Conservation (phyloP, 176 grass and related monocot species). For the Avena insularis region DNA sequence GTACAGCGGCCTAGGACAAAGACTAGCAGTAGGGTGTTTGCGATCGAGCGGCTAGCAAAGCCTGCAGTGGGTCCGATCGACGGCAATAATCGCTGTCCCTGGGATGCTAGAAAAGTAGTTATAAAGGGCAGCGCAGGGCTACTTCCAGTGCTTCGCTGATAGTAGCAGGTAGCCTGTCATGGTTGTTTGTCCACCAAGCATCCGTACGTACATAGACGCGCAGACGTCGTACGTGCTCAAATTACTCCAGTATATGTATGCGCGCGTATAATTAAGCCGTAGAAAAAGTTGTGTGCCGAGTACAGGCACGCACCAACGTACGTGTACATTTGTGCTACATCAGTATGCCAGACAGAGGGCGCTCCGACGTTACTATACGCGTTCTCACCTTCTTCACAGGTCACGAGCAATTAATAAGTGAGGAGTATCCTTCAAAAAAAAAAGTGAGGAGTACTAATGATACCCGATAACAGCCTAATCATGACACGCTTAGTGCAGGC, state of each 20-base stretch:
- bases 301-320: not conserved
- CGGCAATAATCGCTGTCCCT: slow-evolving; percentile 21
- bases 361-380: not conserved
- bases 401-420: not conserved
- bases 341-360: not conserved
- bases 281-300: too few species aligned
- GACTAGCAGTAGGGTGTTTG: not conserved
- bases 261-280: not conserved
- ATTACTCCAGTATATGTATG: not conserved
- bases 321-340: not conserved
- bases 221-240: not conserved
- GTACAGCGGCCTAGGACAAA: not conserved
- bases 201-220: not conserved
- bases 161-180: slow-evolving; percentile 18
- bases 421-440: too few species aligned
- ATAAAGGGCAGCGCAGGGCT: not conserved
- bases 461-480: not conserved
- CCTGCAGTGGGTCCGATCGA: not conserved
- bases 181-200: slow-evolving; percentile 28
- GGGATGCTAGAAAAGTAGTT: not conserved
- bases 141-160: not conserved
- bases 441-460: not conserved
- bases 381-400: not conserved
- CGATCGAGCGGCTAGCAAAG: not conserved
- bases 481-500: not conserved